Base-by-base conservation (phyloP, 2,329 filamentous ascomycete genomes). In the Aspergillus nomiae region DNA sequence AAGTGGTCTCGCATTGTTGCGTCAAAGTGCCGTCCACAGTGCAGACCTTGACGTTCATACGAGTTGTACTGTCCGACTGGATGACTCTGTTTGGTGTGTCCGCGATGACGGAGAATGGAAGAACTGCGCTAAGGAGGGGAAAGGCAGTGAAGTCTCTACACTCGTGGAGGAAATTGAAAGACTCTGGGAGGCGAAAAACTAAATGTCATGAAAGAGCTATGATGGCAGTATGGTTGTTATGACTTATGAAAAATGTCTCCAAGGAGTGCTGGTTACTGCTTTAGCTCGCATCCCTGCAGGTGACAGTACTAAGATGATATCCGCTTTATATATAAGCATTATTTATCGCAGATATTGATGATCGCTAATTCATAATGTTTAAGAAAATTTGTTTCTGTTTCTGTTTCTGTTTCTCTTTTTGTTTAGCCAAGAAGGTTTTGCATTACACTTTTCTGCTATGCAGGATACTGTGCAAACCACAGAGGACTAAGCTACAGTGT, bases 41-140 rank as follows among this genome's bases (percentile, higher is more conserved):
- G 71, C 73, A 41, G 68, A 89, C 76, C 86, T 86, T 56, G 88
- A 87, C 32, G 87, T 92, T 2, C 89, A 82, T 32, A 89, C 85
- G 71, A 92, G 90, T 80, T 93, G 91, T 78, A 94, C 92, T 12
- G 86, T 95, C 59, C 86, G 94, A 56, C 80, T 99, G 56, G 85
- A 96, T 74, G 84, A 92, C 61, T 82, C 94, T 76, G 82, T 91
- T 60, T 92, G 95, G 81, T 99, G 95, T 79, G 86, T 98, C 67
- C 86, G 90, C 57, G 94, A 98, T 75, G 86, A 81, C 28, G 90
- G 89, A 14, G 74, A 90, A 72, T 98, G 94, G 92, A 89, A 81
- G 62, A 85, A 95, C 68, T 97, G 94, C 75, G 87, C 89, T 4
- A 84, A 71, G 90, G 92, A 56, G 71, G 88, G 61, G 81, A 82